Evolutionary conservation across 73 alveolate genomes (phyloP).

Genomic region (Uronychia setigera): DNA sequence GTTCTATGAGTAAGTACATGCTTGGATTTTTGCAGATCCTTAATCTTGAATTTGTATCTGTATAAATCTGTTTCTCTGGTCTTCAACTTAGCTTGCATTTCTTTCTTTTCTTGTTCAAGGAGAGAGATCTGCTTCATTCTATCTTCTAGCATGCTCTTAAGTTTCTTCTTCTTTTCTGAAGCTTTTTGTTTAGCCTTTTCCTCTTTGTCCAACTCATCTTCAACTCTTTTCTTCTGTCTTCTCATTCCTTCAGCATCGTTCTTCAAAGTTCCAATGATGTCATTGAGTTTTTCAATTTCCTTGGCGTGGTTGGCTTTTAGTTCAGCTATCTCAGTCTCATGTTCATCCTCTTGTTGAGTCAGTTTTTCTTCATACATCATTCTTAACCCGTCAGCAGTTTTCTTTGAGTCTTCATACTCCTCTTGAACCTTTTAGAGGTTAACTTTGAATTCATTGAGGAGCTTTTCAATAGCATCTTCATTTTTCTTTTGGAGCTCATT

Average conservation of each 20-base stretch:
- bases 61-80: conserved; percentile 84
- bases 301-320: conserved; percentile 51
- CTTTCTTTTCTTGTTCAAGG: conserved; percentile 76
- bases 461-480: conserved; percentile 69
- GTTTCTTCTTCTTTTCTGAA: conserved; percentile 23
- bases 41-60: conserved; percentile 81
- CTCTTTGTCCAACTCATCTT: conserved; percentile 25
- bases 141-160: conserved; percentile 46
- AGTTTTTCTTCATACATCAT: conserved; percentile 79
- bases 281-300: conserved; percentile 32
- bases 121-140: conserved; percentile 65
- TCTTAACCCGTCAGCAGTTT: conserved; percentile 74
- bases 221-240: conserved; percentile 51
- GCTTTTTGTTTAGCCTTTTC: conserved; percentile 51
- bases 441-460: conserved; percentile 58
- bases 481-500: conserved; percentile 68
- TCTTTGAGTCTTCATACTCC: conserved; percentile 73
- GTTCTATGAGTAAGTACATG: conserved; percentile 87
- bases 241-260: conserved; percentile 11
- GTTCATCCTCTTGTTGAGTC: conserved; percentile 80
- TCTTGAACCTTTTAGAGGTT: conserved; percentile 65
- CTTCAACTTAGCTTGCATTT: conserved; percentile 68
- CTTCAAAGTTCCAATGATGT: conserved; percentile 14
- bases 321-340: conserved; percentile 77
- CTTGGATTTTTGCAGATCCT: conserved; percentile 84